phyloP scores from a whole-genome alignment of 768 basidiomycete genomes.

The Pleurotus cornucopiae region DNA sequence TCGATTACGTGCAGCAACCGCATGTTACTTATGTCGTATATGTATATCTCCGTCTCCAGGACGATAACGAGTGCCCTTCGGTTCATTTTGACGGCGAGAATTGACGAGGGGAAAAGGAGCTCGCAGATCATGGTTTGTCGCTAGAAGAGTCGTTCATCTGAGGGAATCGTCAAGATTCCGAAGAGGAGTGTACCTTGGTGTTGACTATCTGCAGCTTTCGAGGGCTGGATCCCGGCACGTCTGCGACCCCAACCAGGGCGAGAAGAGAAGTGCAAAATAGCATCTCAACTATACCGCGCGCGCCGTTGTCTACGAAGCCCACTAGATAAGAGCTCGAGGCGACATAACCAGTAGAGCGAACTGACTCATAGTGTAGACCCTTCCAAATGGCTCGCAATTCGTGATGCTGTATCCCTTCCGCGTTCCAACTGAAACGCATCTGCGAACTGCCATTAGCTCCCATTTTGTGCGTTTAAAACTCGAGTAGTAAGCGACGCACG shows the following conservation, averaged over 20 bases:
- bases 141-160: constrained; percentile 31
- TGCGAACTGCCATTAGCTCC: constrained; percentile 19
- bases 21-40: constrained; percentile 99
- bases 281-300: constrained; percentile 97
- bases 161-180: neutral
- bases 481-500: constrained; percentile 41
- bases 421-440: constrained; percentile 93
- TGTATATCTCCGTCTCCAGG: constrained; percentile 96
- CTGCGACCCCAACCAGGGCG: constrained; percentile 93
- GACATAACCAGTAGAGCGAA: constrained; percentile 13
- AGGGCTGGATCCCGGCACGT: constrained; percentile 86
- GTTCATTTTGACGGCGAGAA: constrained; percentile 97
- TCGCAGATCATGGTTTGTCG: constrained; percentile 99
- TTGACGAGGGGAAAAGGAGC: constrained; percentile 92
- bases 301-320: constrained; percentile 75
- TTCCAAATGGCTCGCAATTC: constrained; percentile 96
- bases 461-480: neutral
- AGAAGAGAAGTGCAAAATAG: constrained; percentile 98
- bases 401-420: constrained; percentile 95
- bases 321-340: neutral
- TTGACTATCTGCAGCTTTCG: constrained; percentile 97
- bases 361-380: constrained; percentile 93
- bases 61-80: constrained; percentile 95
- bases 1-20: constrained; percentile 95
- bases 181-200: constrained; percentile 69